Percentiles rank a stretch among this genome's conserved stretches.
Conservation (phyloP, 768 basidiomycete genomes). For the Lactarius tabidus region DNA sequence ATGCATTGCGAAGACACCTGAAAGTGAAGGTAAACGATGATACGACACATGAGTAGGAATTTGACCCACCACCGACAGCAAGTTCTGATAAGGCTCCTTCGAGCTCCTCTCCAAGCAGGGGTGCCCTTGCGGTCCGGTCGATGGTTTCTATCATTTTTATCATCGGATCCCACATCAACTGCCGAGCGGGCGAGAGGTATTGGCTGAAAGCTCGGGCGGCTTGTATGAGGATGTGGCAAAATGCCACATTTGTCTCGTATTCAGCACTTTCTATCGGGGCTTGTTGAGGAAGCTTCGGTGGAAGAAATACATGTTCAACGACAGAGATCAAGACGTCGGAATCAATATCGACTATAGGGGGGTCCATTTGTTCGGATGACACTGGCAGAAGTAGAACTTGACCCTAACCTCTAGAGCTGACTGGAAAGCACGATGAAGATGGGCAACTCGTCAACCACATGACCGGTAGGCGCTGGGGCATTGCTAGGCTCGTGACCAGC, state of each 20-base stretch:
- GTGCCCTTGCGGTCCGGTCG: too few species aligned
- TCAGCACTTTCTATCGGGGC: not conserved
- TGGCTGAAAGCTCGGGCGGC: not conserved
- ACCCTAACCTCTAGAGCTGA: not conserved
- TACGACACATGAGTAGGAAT: not conserved
- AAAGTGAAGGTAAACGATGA: not conserved
- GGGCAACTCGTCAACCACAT: not conserved
- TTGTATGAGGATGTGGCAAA: constrained; percentile 10
- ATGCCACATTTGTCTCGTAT: not conserved
- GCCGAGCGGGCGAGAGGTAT: not conserved
- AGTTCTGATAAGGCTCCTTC: not conserved
- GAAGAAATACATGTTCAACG: constrained; percentile 13
- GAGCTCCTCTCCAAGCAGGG: not conserved
- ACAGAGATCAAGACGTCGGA: not conserved
- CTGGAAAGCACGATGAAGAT: not conserved
- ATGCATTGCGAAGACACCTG: constrained; percentile 13
- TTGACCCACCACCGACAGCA: not conserved
- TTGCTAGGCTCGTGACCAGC: not conserved
- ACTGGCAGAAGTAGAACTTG: not conserved
- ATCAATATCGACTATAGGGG: not conserved
- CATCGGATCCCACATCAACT: not conserved
- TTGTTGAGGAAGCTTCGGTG: constrained; percentile 15
- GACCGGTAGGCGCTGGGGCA: not conserved
- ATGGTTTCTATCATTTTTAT: constrained; percentile 1
- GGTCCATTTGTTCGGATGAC: not conserved